Percentiles rank a stretch among this genome's conserved stretches.
Evolutionary conservation across 306 rosid species (phyloP).

Genomic region (Prunus armeniaca): DNA sequence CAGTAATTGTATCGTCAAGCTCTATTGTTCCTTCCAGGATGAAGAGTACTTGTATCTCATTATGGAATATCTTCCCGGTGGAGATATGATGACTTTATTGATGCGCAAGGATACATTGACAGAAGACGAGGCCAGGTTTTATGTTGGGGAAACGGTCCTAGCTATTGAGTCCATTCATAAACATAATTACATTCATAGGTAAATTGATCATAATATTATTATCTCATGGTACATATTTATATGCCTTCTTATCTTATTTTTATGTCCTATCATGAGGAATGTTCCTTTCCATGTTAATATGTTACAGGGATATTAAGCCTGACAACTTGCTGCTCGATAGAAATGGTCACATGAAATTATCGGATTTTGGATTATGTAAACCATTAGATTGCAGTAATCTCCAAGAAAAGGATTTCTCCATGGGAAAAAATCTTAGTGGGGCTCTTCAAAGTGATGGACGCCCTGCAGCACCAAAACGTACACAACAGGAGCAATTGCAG

Average conservation of each 20-base stretch:
- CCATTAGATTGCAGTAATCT: constrained; percentile 95
- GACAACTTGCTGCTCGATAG: constrained; percentile 96
- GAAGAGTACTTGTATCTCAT: constrained; percentile 89
- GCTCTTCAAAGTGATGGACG: constrained; percentile 92
- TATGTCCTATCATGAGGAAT: constrained; percentile 12
- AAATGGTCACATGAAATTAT: constrained; percentile 92
- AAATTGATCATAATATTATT: constrained; percentile 19
- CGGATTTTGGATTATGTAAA: constrained; percentile 96
- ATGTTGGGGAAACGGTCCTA: constrained; percentile 93
- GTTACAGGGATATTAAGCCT: constrained; percentile 94
- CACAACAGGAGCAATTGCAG: constrained; percentile 96
- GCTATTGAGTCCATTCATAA: constrained; percentile 96
- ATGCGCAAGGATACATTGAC: constrained; percentile 97
- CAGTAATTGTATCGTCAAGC: constrained; percentile 95
- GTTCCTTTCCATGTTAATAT: constrained; percentile 22
- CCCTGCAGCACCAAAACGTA: constrained; percentile 85
- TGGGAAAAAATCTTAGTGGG: constrained; percentile 82
- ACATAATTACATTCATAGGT: constrained; percentile 97
- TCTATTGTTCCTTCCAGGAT: constrained; percentile 96
- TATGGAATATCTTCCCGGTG: constrained; percentile 99
- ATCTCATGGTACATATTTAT: constrained; percentile 9
- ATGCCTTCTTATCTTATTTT: constrained; percentile 19
- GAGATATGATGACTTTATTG: constrained; percentile 98
- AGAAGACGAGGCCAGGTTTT: constrained; percentile 92
- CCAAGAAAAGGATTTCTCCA: constrained; percentile 88